These are phyloP conservation scores for Claviceps pazoutovae DNA, from an alignment of 2,329 filamentous ascomycete genomes.

Conservation along the genomic window DNA sequence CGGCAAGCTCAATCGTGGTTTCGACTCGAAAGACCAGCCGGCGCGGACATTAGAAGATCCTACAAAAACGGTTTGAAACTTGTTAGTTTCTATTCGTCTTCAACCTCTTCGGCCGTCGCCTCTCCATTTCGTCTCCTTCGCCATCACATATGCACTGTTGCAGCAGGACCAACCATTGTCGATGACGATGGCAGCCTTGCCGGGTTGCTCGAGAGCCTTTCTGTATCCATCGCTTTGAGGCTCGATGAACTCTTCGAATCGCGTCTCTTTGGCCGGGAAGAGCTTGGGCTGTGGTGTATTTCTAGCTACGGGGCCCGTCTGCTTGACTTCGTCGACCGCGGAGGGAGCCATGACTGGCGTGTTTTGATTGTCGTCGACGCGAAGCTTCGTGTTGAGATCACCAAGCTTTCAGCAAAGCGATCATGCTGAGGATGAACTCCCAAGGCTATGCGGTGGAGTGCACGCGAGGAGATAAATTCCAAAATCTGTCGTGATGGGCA, in stretches of 20 bases:
- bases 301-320: constrained; percentile 22
- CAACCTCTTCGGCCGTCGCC: background rate
- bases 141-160: constrained; percentile 8
- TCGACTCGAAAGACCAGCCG: constrained; percentile 85
- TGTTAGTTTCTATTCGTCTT: background rate
- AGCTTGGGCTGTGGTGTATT: constrained; percentile 40
- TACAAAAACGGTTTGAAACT: constrained; percentile 20
- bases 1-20: constrained; percentile 66
- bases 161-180: constrained; percentile 63
- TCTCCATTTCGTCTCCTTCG: background rate
- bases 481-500: background rate
- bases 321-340: constrained; percentile 31
- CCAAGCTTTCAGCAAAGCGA: background rate
- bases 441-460: constrained; percentile 3
- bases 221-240: constrained; percentile 54
- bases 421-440: constrained; percentile 3
- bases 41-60: constrained; percentile 81
- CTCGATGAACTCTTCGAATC: constrained; percentile 41
- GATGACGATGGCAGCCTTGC: constrained; percentile 74
- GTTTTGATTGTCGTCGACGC: constrained; percentile 1
- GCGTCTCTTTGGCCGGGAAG: constrained; percentile 47
- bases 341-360: constrained; percentile 36
- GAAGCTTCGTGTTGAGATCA: constrained; percentile 3
- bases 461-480: background rate
- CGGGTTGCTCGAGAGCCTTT: constrained; percentile 45